Base-by-base conservation (phyloP, 164 flowering plant genomes). In the Tetracentron sinense region DNA sequence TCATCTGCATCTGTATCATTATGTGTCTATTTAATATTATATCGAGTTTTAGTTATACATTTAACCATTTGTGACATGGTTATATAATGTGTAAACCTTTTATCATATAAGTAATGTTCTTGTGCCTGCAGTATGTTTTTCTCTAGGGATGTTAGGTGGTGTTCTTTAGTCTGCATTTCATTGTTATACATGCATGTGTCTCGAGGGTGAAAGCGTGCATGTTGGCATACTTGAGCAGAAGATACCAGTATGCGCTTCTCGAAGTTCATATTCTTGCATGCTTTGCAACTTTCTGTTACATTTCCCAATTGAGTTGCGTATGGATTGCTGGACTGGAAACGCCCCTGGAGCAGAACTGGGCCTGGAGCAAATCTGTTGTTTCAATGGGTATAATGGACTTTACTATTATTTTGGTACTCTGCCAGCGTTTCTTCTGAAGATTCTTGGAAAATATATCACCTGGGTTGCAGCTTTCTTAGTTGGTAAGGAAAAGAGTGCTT, bases 391-490 rank as follows among this genome's bases (percentile, higher is more conserved):
- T 76, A 64, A 70, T 60, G 58, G 76, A 64, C n/a, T 69, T 69
- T 79, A 72, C 74, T 77, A 61, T 79, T 64, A 70, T 78, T 63
- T 69, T 79, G 75, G 68, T 71, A 71, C 79, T 64, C 65, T 67
- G 73, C 70, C 81, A 75, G 77, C 84, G 57, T 72, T 74, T 67
- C 79, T 78, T 74, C 81, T 70, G 85, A 75, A 72, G 85, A 69
- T 72, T 75, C 78, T 75, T 82, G 79, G 81, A 72, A 74, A 71
- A 53, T 68, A 65, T 76, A 74, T 79, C 74, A 57, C 74, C 80
- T 77, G 81, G 80, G 69, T 81, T 82, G 87, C 82, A 75, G 84
- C 85, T 56, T 74, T 70, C 65, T 42, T 73, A 77, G 79, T 73
- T 73, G 79, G 79, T 77, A 77, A 77, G 79, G 52, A 67, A 28